Evolutionary conservation across 2,329 filamentous ascomycete genomes (phyloP).

Genomic region (Sporothrix sp.): DNA sequence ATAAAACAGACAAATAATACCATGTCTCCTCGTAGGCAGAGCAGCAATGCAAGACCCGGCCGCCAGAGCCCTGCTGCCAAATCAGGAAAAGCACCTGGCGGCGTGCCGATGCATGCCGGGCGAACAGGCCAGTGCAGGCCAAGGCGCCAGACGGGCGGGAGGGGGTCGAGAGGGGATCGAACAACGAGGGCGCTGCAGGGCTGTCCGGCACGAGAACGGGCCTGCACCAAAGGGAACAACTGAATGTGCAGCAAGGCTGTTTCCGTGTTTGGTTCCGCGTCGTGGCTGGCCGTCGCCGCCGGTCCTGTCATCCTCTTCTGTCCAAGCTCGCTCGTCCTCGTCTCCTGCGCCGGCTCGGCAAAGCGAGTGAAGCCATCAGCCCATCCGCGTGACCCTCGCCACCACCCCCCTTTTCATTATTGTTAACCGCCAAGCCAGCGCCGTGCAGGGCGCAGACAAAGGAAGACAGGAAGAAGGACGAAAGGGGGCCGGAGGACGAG

Average conservation of each 20-base stretch:
- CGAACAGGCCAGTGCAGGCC: too few species aligned
- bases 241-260: not conserved
- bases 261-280: not conserved
- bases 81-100: not conserved
- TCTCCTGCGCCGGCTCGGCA: slow-evolving; percentile 2
- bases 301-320: not conserved
- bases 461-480: not conserved
- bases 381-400: slow-evolving; percentile 12
- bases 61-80: not conserved
- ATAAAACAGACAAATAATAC: too few species aligned
- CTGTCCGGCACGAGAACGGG: too few species aligned
- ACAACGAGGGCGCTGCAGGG: too few species aligned
- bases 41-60: too few species aligned
- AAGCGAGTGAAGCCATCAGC: slow-evolving; percentile 3
- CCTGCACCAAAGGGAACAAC: slow-evolving; percentile 8
- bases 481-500: not conserved
- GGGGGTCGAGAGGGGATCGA: not conserved
- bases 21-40: too few species aligned
- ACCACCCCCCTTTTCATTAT: not conserved
- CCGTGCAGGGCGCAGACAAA: not conserved
- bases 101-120: not conserved
- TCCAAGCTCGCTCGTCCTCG: not conserved
- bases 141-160: too few species aligned
- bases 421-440: slow-evolving; percentile 10
- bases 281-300: too few species aligned